A percentile compares a stretch with the other conserved stretches of the same genome.
These are phyloP conservation scores for Paraleonurus japonicus DNA, from an alignment of 257 asterid species.

Conservation along the genomic window DNA sequence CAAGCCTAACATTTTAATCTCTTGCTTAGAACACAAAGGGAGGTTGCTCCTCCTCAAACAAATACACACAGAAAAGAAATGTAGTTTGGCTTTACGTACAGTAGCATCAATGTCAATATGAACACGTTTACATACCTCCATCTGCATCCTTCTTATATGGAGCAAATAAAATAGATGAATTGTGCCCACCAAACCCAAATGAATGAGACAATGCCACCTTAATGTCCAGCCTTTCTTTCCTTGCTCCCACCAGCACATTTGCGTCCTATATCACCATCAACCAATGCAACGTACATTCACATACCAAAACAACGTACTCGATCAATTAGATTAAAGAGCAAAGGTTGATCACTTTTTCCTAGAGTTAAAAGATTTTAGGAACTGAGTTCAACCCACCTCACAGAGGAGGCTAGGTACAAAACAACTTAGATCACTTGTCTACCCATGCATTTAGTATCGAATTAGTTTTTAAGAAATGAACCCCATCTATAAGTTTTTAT, in stretches of 20 bases:
- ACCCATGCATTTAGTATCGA: too few species aligned
- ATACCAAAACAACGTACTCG: background rate
- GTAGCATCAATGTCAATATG: background rate
- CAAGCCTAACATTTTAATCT: background rate
- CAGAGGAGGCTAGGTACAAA: too few species aligned
- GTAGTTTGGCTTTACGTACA: conserved; percentile 5
- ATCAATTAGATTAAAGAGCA: background rate
- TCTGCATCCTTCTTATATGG: conserved; percentile 39
- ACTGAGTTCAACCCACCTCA: too few species aligned
- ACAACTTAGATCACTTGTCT: background rate
- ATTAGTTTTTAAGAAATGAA: background rate
- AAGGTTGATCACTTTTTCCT: background rate
- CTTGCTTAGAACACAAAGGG: conserved; percentile 3
- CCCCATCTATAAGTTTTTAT: background rate
- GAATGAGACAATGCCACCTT: conserved; percentile 80
- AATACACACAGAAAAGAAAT: conserved; percentile 12
- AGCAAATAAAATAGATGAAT: conserved; percentile 72
- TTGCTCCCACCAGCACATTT: conserved; percentile 57
- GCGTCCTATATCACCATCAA: conserved; percentile 44
- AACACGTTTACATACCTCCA: conserved; percentile 27
- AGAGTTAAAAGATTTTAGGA: background rate
- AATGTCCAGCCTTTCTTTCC: conserved; percentile 58
- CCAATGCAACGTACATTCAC: too few species aligned
- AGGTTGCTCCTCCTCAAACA: conserved; percentile 18
- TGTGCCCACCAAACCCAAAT: conserved; percentile 86